Evolutionary conservation across 495 filamentous ascomycete genomes (phyloP).

Genomic region (Hypoxylon cercidicola): DNA sequence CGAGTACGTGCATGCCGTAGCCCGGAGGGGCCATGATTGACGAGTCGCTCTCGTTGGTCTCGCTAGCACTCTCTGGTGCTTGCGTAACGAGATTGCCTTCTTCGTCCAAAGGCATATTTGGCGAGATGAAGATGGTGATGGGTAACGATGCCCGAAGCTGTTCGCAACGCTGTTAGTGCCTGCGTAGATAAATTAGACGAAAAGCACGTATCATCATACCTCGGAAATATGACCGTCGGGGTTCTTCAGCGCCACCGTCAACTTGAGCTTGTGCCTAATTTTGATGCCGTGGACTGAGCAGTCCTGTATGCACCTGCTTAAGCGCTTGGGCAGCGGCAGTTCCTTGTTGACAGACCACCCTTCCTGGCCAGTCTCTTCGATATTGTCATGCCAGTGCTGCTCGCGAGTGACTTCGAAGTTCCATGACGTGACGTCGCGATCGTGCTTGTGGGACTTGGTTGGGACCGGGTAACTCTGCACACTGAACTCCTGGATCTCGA

Average conservation of each 20-base stretch:
- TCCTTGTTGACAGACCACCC: conserved; percentile 76
- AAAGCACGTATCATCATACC: conserved; percentile 54
- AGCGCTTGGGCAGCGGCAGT: conserved; percentile 77
- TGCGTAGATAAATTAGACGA: not conserved
- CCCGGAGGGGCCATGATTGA: conserved; percentile 77
- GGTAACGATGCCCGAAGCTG: conserved; percentile 86
- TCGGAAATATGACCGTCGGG: conserved; percentile 94
- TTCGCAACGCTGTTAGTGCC: conserved; percentile 24
- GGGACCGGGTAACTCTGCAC: conserved; percentile 60
- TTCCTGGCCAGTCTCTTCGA: conserved; percentile 76
- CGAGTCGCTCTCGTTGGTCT: conserved; percentile 42
- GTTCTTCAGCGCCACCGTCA: conserved; percentile 88
- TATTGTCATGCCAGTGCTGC: conserved; percentile 70
- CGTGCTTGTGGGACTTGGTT: conserved; percentile 67
- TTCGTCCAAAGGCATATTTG: conserved; percentile 84
- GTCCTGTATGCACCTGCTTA: conserved; percentile 85
- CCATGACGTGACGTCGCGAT: conserved; percentile 71
- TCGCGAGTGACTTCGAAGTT: conserved; percentile 67
- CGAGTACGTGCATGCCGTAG: conserved; percentile 87
- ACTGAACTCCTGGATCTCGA: conserved; percentile 80
- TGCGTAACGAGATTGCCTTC: conserved; percentile 75
- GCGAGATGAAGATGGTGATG: conserved; percentile 92
- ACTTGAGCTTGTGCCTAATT: conserved; percentile 84
- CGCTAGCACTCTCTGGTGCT: conserved; percentile 53
- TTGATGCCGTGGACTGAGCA: conserved; percentile 85